phyloP scores from a whole-genome alignment of 1,284 basidiomycete genomes.

The Somion occarium region DNA sequence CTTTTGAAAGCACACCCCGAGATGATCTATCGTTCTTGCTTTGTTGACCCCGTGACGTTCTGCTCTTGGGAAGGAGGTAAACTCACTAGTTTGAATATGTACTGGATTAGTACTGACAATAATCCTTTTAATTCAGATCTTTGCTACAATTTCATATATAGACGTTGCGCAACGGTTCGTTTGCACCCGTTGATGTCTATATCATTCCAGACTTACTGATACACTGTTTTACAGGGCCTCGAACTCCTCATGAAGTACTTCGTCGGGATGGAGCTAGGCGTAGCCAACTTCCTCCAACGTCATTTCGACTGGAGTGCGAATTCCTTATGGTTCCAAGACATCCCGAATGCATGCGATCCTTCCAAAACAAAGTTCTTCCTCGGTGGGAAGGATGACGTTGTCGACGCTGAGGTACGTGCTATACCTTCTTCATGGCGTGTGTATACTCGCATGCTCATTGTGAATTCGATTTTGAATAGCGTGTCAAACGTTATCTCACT shows the following conservation, averaged over 20 bases:
- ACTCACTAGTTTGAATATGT: conserved; percentile 17
- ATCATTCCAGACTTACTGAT: conserved; percentile 10
- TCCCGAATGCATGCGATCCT: conserved; percentile 68
- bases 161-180: conserved; percentile 55
- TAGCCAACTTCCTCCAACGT: conserved; percentile 79
- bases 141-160: conserved; percentile 85
- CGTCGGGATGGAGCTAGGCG: conserved; percentile 79
- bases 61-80: conserved; percentile 88
- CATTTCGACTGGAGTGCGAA: conserved; percentile 89
- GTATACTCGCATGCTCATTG: conserved; percentile 3
- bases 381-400: conserved; percentile 76
- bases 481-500: conserved; percentile 68
- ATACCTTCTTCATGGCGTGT: background rate
- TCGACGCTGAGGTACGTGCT: conserved; percentile 59
- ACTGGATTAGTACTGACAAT: conserved; percentile 3
- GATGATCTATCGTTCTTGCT: conserved; percentile 71
- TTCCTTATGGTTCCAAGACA: conserved; percentile 85
- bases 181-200: conserved; percentile 10
- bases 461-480: conserved; percentile 33
- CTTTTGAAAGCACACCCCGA: conserved; percentile 75
- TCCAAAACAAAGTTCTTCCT: conserved; percentile 65
- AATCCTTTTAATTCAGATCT: conserved; percentile 47
- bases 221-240: too few relatives aligned
- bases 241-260: conserved; percentile 85
- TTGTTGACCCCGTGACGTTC: conserved; percentile 87